phyloP scores from a whole-genome alignment of 306 rosid species.

The Hippophae tibetana region DNA sequence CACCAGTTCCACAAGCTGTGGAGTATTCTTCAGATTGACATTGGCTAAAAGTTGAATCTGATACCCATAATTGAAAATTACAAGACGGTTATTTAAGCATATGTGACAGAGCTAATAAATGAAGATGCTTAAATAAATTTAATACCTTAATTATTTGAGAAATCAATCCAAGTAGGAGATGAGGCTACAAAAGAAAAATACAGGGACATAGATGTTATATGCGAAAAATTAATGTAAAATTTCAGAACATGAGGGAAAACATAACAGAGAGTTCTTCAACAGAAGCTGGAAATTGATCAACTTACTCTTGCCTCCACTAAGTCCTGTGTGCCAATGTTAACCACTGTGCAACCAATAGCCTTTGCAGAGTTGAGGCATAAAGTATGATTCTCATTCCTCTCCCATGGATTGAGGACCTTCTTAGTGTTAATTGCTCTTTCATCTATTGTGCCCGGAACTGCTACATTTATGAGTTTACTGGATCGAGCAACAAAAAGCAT shows the following conservation, averaged over 20 bases:
- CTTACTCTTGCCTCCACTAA: conserved; percentile 87
- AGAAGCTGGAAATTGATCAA: conserved; percentile 18
- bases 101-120: conserved; percentile 7
- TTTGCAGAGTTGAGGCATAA: conserved; percentile 96
- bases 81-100: conserved; percentile 10
- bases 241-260: conserved; percentile 1
- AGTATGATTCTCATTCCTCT: conserved; percentile 95
- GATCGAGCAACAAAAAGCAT: conserved; percentile 30
- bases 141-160: conserved; percentile 93
- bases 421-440: conserved; percentile 97
- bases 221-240: conserved; percentile 8
- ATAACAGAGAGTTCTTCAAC: conserved; percentile 12
- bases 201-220: not conserved
- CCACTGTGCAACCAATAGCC: conserved; percentile 99
- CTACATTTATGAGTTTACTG: conserved; percentile 93
- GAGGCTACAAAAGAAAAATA: conserved; percentile 53
- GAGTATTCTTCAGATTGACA: conserved; percentile 97
- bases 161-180: conserved; percentile 86
- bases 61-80: conserved; percentile 29
- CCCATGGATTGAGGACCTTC: conserved; percentile 91
- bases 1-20: conserved; percentile 92
- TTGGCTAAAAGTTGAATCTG: conserved; percentile 94
- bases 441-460: conserved; percentile 98
- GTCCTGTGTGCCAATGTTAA: conserved; percentile 95
- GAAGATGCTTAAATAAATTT: not conserved